Conservation (phyloP, 139 green algal species). For the Cymbomonas tetramitiformis region DNA sequence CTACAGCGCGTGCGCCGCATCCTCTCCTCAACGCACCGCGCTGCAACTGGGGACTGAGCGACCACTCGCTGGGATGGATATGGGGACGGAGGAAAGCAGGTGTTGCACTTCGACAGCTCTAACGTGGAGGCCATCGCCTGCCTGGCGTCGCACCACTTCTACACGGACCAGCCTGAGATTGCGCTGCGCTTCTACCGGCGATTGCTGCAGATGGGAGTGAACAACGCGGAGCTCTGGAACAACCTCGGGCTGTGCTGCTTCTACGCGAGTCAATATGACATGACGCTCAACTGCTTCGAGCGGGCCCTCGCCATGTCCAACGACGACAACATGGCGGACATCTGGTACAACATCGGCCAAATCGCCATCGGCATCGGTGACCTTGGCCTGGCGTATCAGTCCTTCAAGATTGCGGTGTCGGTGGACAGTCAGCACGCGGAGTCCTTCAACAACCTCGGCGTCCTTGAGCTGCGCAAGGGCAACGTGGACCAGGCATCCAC, state of each 20-base stretch:
- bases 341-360: conserved; percentile 29
- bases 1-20: too few relatives aligned
- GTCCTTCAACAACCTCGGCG: conserved; percentile 50
- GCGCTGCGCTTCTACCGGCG: conserved; percentile 43
- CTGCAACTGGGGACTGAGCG: too few relatives aligned
- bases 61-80: too few relatives aligned
- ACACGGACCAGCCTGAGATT: conserved; percentile 68
- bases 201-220: conserved; percentile 45
- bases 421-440: conserved; percentile 53
- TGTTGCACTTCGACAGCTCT: conserved; percentile 40
- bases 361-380: conserved; percentile 58
- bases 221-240: conserved; percentile 56
- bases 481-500: conserved; percentile 29
- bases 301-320: conserved; percentile 8
- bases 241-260: conserved; percentile 72
- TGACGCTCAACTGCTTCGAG: conserved; percentile 58
- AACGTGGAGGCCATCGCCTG: conserved; percentile 66
- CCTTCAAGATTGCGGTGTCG: conserved; percentile 40
- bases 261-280: conserved; percentile 62
- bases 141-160: conserved; percentile 55
- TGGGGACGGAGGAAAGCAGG: too few relatives aligned
- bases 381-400: conserved; percentile 47
- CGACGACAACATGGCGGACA: conserved; percentile 19
- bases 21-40: too few relatives aligned
- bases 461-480: conserved; percentile 50